Evolutionary conservation across 192 early-diverging fungal genomes (phyloP).

Genomic region (Gigaspora rosea): DNA sequence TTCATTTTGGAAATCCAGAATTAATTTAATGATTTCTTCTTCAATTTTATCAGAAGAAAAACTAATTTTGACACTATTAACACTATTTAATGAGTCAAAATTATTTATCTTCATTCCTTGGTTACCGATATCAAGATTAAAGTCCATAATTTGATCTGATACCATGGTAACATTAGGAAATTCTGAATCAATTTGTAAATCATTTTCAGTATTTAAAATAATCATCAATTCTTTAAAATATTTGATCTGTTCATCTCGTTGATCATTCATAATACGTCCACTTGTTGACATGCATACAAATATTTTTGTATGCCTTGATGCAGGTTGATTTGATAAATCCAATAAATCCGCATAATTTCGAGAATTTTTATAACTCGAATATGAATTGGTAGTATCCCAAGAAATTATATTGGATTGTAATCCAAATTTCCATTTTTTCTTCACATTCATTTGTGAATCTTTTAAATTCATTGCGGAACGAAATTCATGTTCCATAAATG

Average conservation of each 20-base stretch:
- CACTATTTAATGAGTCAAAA: background rate
- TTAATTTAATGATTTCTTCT: background rate
- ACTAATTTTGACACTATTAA: background rate
- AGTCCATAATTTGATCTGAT: background rate
- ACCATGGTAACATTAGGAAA: background rate
- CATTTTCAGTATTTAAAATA: background rate
- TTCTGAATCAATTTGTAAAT: background rate
- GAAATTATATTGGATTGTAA: background rate
- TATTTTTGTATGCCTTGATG: background rate
- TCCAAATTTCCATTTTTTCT: background rate
- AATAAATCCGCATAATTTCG: no score
- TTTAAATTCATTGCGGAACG: background rate
- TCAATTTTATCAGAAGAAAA: background rate
- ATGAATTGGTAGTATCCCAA: background rate
- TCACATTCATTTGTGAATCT: background rate
- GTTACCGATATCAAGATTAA: background rate
- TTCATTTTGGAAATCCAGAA: background rate
- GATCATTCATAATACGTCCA: background rate
- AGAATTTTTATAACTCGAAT: no score
- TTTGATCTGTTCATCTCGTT: background rate
- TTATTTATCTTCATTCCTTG: background rate
- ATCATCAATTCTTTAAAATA: background rate
- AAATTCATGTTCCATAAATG: constrained; percentile 42
- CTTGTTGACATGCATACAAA: background rate
- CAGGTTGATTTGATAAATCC: background rate